Conservation (phyloP, 1,284 basidiomycete genomes). For the Microbotryum violaceum region DNA sequence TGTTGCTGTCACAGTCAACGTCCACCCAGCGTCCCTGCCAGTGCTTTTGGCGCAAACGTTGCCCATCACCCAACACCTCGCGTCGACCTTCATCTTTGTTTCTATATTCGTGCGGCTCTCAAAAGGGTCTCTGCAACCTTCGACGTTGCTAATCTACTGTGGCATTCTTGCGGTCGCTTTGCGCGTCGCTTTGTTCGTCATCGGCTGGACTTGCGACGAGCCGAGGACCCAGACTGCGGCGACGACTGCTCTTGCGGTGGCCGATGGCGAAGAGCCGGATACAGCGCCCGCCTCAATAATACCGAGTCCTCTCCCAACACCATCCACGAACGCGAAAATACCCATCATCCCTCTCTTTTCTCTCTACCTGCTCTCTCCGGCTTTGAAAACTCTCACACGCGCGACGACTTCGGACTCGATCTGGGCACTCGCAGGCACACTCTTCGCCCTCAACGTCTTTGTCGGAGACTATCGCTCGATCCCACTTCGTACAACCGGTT, state of each 20-base stretch:
- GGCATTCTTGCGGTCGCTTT: slow-evolving; percentile 59
- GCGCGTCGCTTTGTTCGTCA: slow-evolving; percentile 50
- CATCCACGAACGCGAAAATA: slow-evolving; percentile 33
- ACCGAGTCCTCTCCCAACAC: slow-evolving; percentile 42
- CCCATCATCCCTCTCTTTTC: slow-evolving; percentile 76
- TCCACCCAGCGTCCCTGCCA: slow-evolving; percentile 64
- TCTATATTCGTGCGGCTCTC: slow-evolving; percentile 68
- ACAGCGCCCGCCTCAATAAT: slow-evolving; percentile 52
- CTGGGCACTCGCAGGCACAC: slow-evolving; percentile 73
- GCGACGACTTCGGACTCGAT: slow-evolving; percentile 95
- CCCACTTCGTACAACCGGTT: slow-evolving; percentile 18
- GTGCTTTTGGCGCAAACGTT: slow-evolving; percentile 63
- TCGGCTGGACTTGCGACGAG: slow-evolving; percentile 5
- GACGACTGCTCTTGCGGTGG: not conserved
- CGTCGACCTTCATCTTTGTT: slow-evolving; percentile 71
- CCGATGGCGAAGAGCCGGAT: not conserved
- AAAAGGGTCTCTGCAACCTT: slow-evolving; percentile 47
- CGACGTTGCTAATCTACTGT: slow-evolving; percentile 14
- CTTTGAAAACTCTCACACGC: slow-evolving; percentile 82
- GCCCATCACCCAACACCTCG: slow-evolving; percentile 76
- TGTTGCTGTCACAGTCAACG: slow-evolving; percentile 53
- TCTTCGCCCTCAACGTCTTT: slow-evolving; percentile 58
- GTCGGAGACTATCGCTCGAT: slow-evolving; percentile 57
- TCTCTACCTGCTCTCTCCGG: slow-evolving; percentile 80
- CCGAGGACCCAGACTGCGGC: not conserved